These are phyloP conservation scores for Auricularia heimuer DNA, from an alignment of 768 basidiomycete species.

Conservation along the genomic window DNA sequence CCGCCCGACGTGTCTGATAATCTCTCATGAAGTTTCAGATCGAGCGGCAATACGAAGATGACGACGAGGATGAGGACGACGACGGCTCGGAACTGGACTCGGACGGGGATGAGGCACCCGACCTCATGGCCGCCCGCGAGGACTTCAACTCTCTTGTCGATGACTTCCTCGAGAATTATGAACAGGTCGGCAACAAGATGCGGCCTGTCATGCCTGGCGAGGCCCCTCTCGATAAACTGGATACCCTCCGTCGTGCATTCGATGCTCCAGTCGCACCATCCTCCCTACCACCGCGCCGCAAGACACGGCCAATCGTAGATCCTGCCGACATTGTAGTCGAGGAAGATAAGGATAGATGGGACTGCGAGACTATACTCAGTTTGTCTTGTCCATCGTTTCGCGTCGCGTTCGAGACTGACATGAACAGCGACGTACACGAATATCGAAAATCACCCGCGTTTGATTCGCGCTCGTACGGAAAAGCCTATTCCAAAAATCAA, in stretches of 20 bases:
- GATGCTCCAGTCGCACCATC: slow-evolving; percentile 52
- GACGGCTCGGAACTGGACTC: slow-evolving; percentile 32
- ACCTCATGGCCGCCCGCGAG: slow-evolving; percentile 69
- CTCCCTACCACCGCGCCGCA: too few relatives aligned
- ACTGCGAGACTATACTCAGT: slow-evolving; percentile 94
- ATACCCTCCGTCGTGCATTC: slow-evolving; percentile 57
- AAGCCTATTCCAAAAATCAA: slow-evolving; percentile 50
- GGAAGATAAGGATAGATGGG: slow-evolving; percentile 64
- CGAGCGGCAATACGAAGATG: slow-evolving; percentile 60
- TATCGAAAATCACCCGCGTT: slow-evolving; percentile 88
- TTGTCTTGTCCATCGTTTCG: slow-evolving; percentile 23
- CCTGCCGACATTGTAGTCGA: slow-evolving; percentile 30
- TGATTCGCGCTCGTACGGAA: slow-evolving; percentile 62
- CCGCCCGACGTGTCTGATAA: background rate
- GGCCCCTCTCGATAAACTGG: slow-evolving; percentile 67
- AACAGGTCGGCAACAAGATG: slow-evolving; percentile 29
- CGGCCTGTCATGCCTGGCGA: slow-evolving; percentile 61
- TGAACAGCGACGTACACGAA: slow-evolving; percentile 86
- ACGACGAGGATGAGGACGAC: slow-evolving; percentile 33
- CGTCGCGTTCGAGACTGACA: slow-evolving; percentile 1
- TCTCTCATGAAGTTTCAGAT: slow-evolving; percentile 43
- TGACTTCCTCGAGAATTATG: slow-evolving; percentile 87
- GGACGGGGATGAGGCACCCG: slow-evolving; percentile 51
- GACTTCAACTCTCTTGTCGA: slow-evolving; percentile 90
- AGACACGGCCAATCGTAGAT: slow-evolving; percentile 13